Base-by-base conservation (phyloP, 768 basidiomycete species). In the Xanthoconium purpureum region DNA sequence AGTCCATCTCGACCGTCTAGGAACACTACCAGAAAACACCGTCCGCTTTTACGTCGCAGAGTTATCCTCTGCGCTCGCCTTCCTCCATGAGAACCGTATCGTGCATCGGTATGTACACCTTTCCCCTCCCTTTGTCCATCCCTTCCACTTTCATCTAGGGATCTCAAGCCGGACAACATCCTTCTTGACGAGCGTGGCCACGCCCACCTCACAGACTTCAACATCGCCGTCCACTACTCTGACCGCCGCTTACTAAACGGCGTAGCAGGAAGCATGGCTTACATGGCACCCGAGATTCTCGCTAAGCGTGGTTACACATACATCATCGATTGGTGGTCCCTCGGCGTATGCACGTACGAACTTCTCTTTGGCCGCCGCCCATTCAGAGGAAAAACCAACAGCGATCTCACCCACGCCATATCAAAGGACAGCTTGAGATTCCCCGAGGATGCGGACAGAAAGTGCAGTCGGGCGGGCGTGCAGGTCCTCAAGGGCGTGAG, bases 201-300 rank as follows among this genome's bases (percentile, higher is more conserved):
- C 65, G 95, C 95, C 8, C 96, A 99, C 72, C 78, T 99, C 59
- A 98, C 89, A 0, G 96, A 99, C 71, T 97, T 99, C 74, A 99
- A 99, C 71, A 99, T 99, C 56, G 96, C 96, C 15, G 94, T 98
- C 8, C 96, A 99, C 72, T 98, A 91, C 68, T 85, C 88, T 6
- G 94, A 97, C 55, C 82, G 91, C 54, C 83, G 88, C 55, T 74
- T 94, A 35, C 73, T 89, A 28, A 94, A 90, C 13, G 94, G 94
- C 24, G 90, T 99, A 0, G 96, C 96, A 24, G 96, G 96, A 10
- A 96, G 93, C 50, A 96, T 98, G 95, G 96, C 96, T 3, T 99
- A 99, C 71, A 99, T 99, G 96, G 95, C 89, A 40, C 88, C 88
- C 3, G 87, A 89, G 69, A 96, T 99, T 45, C 77, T 99, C 40